Percentiles rank a stretch among this genome's conserved stretches.
Conservation (phyloP, 306 rosid genomes). For the Vigna trinervia region DNA sequence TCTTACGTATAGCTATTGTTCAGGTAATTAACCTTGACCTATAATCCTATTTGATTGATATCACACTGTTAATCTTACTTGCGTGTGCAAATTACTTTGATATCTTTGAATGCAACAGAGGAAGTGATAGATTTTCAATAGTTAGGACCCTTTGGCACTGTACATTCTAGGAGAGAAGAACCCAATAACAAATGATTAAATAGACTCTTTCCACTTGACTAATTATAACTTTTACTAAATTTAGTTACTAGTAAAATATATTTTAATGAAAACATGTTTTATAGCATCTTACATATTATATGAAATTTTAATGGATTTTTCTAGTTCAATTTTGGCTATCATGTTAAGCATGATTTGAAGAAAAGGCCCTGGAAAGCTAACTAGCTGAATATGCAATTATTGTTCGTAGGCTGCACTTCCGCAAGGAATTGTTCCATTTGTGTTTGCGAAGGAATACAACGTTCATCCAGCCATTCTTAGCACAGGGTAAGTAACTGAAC, state of each 20-base stretch:
- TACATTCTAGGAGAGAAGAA: background rate
- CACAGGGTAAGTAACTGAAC: slow-evolving; percentile 68
- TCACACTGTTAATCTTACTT: background rate
- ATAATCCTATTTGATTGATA: background rate
- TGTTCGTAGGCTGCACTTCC: slow-evolving; percentile 90
- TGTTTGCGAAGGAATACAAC: slow-evolving; percentile 97
- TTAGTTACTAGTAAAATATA: background rate
- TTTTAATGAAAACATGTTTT: too few relatives aligned
- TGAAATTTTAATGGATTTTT: background rate
- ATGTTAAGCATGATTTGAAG: background rate
- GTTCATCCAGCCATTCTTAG: slow-evolving; percentile 96
- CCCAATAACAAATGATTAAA: too few relatives aligned
- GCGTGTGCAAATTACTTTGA: background rate
- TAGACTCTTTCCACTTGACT: too few relatives aligned
- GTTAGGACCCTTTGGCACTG: background rate
- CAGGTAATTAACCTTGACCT: slow-evolving; percentile 62
- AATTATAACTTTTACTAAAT: too few relatives aligned
- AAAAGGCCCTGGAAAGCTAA: background rate
- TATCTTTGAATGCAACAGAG: background rate
- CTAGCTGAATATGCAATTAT: slow-evolving; percentile 37
- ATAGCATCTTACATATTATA: too few relatives aligned
- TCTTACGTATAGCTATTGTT: slow-evolving; percentile 91
- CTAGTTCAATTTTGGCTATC: background rate
- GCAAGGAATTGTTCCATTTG: slow-evolving; percentile 97
- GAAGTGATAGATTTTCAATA: background rate